These are phyloP conservation scores for Phialocephala subalpina DNA, from an alignment of 2,329 filamentous ascomycete genomes.

Conservation along the genomic window DNA sequence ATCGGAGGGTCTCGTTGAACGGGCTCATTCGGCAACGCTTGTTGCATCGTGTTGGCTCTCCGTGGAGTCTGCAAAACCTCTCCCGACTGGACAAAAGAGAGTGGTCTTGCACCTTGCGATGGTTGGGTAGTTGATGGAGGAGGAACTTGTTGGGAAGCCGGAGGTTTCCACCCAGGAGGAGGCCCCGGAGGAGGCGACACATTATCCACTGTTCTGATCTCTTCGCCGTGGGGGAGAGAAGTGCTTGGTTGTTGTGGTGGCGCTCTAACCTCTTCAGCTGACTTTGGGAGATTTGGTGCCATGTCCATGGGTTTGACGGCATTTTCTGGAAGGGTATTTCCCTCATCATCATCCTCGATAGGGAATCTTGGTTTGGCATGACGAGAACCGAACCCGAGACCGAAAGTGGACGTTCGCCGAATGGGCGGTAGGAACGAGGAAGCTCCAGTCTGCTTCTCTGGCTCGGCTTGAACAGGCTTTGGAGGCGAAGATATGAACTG, in stretches of 20 bases:
- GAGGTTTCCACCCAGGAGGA: not conserved
- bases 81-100: not conserved
- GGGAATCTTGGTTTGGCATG: conserved; percentile 40
- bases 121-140: not conserved
- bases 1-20: not conserved
- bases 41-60: not conserved
- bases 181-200: not conserved
- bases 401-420: conserved; percentile 64
- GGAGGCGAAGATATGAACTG: not conserved
- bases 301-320: not conserved
- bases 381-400: conserved; percentile 47
- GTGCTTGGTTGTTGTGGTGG: not conserved
- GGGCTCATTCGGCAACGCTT: not conserved
- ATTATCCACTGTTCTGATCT: not conserved
- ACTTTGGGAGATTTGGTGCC: not conserved
- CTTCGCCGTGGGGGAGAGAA: not conserved
- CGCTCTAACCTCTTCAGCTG: not conserved
- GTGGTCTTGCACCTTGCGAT: conserved; percentile 8
- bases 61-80: not conserved
- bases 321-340: conserved; percentile 6
- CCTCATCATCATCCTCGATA: conserved; percentile 40
- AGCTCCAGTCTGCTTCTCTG: conserved; percentile 24
- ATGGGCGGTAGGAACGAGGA: conserved; percentile 64
- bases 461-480: not conserved
- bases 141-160: not conserved